Evolutionary conservation across 2,329 filamentous ascomycete species (phyloP).

Genomic region (Monilinia laxa): DNA sequence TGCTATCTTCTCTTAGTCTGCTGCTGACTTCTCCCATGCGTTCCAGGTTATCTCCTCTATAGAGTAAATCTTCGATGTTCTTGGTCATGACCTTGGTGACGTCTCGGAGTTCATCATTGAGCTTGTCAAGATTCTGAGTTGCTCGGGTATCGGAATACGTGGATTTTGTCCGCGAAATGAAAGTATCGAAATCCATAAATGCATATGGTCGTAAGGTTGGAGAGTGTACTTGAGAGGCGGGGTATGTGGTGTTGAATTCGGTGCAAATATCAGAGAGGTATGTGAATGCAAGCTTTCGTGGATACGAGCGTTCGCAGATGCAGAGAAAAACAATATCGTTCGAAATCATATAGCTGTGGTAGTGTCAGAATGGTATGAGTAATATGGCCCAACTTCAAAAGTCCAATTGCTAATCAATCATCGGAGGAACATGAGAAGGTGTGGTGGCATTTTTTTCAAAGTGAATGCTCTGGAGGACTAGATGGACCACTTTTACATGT

Average conservation of each 20-base stretch:
- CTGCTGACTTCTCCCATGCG: slow-evolving; percentile 95
- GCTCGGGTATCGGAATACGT: slow-evolving; percentile 93
- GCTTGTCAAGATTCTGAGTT: slow-evolving; percentile 85
- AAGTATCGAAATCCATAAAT: slow-evolving; percentile 97
- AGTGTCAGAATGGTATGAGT: slow-evolving; percentile 13
- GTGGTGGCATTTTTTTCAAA: not conserved
- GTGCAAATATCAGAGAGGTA: slow-evolving; percentile 90
- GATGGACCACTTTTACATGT: not conserved
- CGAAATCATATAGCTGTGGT: slow-evolving; percentile 74
- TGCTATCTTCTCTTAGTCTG: slow-evolving; percentile 84
- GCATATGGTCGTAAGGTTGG: slow-evolving; percentile 84
- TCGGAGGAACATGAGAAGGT: not conserved
- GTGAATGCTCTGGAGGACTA: not conserved
- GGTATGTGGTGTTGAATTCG: slow-evolving; percentile 89
- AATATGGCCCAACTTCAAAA: not conserved
- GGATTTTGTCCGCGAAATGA: slow-evolving; percentile 88
- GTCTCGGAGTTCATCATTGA: slow-evolving; percentile 96
- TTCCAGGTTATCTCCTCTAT: slow-evolving; percentile 90
- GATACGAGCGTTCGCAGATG: slow-evolving; percentile 91
- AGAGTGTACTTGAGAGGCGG: slow-evolving; percentile 67
- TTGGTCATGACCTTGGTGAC: slow-evolving; percentile 99
- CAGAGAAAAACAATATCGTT: slow-evolving; percentile 85
- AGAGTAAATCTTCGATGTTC: slow-evolving; percentile 97
- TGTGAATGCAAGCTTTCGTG: slow-evolving; percentile 96
- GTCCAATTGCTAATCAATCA: not conserved